Conservation (phyloP, 2,329 filamentous ascomycete genomes). For the Monosporascus sp. region DNA sequence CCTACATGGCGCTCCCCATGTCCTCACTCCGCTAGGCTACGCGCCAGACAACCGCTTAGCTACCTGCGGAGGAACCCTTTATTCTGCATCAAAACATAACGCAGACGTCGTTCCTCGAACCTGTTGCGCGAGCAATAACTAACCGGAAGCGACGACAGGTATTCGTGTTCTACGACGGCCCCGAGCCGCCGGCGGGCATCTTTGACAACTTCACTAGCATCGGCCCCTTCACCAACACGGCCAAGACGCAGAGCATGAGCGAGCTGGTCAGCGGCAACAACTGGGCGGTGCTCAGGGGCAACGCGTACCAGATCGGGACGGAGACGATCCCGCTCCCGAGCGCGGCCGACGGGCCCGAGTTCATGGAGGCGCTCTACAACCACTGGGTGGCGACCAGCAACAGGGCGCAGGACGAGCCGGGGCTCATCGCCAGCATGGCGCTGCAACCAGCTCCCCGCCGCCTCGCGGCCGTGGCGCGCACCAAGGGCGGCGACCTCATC, state of each 20-base stretch:
- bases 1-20: too few species aligned
- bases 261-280: constrained; percentile 43
- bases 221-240: constrained; percentile 35
- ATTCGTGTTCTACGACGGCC: constrained; percentile 60
- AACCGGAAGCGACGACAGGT: background rate
- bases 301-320: constrained; percentile 32
- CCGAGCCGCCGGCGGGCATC: constrained; percentile 42
- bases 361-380: constrained; percentile 27
- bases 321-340: constrained; percentile 31
- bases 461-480: constrained; percentile 26
- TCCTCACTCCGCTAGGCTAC: too few species aligned
- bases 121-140: background rate
- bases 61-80: too few species aligned
- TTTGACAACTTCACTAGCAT: constrained; percentile 53
- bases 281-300: constrained; percentile 27
- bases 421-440: constrained; percentile 28
- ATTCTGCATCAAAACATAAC: too few species aligned
- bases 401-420: constrained; percentile 16
- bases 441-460: constrained; percentile 34
- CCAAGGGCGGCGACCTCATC: constrained; percentile 33
- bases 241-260: constrained; percentile 41
- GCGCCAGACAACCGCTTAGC: too few species aligned
- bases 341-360: constrained; percentile 17
- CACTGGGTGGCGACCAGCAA: constrained; percentile 28
- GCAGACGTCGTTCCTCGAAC: background rate